phyloP scores from a whole-genome alignment of 2,329 filamentous ascomycete genomes.

The Pseudogymnoascus sp. region DNA sequence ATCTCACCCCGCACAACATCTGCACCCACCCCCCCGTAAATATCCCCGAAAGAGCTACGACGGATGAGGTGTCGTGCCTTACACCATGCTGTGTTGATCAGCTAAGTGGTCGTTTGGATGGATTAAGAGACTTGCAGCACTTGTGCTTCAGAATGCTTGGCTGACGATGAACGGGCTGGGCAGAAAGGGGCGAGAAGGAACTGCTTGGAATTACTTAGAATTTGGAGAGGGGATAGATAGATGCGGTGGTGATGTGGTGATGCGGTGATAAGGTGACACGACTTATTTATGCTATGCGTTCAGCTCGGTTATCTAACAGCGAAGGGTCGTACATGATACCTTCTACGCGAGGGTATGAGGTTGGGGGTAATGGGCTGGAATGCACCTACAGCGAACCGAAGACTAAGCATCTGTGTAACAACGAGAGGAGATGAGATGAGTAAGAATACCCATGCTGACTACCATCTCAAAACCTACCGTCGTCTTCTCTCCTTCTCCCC shows the following conservation, averaged over 20 bases:
- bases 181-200: neutral
- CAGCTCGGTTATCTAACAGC: neutral
- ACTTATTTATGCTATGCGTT: neutral
- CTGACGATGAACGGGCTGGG: neutral
- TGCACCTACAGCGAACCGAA: neutral
- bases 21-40: neutral
- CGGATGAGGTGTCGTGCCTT: neutral
- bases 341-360: neutral
- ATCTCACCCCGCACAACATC: neutral
- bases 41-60: neutral
- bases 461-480: neutral
- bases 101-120: no score
- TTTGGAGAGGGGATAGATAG: neutral
- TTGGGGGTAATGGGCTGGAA: neutral
- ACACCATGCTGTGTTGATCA: no score
- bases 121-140: neutral
- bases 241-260: neutral
- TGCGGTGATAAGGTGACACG: neutral
- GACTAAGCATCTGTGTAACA: neutral
- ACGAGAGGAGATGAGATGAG: neutral
- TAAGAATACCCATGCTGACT: neutral
- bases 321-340: neutral
- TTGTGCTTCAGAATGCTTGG: neutral
- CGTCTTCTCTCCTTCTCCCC: neutral
- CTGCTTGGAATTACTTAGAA: neutral